phyloP scores from a whole-genome alignment of 768 basidiomycete species.

The Clavulina sp. region DNA sequence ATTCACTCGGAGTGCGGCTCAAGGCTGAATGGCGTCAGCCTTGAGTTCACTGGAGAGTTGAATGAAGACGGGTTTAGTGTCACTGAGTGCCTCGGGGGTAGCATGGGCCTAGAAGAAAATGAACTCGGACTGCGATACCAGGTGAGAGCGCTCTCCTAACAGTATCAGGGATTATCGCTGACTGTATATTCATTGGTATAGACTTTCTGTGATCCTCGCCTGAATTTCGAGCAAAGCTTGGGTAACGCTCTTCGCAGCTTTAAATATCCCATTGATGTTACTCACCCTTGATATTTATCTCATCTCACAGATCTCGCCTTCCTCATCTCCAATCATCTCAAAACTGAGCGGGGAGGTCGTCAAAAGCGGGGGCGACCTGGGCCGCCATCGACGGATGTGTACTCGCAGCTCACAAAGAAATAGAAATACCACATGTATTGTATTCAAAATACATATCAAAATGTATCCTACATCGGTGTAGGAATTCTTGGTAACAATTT shows the following conservation, averaged over 20 bases:
- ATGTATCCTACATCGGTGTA: background rate
- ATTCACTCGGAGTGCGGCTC: constrained; percentile 66
- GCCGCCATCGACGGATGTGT: background rate
- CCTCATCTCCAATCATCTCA: constrained; percentile 64
- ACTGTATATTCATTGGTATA: constrained; percentile 19
- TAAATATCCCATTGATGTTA: background rate
- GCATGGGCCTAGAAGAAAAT: constrained; percentile 84
- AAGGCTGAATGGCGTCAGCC: constrained; percentile 62
- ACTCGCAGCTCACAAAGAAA: background rate
- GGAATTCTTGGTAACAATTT: too few species aligned
- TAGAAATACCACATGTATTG: background rate
- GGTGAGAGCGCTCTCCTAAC: constrained; percentile 23
- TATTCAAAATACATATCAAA: background rate
- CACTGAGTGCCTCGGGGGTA: constrained; percentile 92
- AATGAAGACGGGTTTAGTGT: constrained; percentile 85
- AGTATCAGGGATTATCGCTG: background rate
- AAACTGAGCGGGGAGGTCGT: constrained; percentile 37
- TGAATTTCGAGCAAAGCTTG: constrained; percentile 90
- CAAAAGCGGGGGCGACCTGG: background rate
- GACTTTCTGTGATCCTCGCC: constrained; percentile 86
- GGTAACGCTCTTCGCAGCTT: constrained; percentile 29
- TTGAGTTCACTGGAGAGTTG: constrained; percentile 86
- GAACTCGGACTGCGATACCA: constrained; percentile 83
- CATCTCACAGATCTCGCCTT: constrained; percentile 72
- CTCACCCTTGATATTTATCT: too few species aligned